Percentiles rank a stretch among this genome's conserved stretches.
Evolutionary conservation across 441 rosid species (phyloP).

Genomic region (Gossypium schwendimanii): DNA sequence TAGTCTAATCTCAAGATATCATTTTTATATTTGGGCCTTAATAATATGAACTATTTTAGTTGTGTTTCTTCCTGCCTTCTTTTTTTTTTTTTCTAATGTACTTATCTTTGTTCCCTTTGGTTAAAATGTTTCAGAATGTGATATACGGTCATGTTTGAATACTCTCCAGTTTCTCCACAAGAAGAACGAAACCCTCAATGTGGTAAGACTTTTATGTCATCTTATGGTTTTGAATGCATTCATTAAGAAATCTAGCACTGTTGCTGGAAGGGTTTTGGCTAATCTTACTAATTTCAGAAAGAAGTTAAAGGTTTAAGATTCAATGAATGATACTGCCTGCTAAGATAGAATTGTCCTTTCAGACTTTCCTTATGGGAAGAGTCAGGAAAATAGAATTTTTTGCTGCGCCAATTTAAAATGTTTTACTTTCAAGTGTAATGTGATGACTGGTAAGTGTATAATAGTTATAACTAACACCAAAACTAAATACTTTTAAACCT

Average conservation of each 20-base stretch:
- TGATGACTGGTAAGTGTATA: background rate
- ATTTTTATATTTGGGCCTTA: background rate
- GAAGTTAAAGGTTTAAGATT: background rate
- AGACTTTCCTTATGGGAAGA: background rate
- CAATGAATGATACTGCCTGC: background rate
- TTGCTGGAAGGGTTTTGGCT: background rate
- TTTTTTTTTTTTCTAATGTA: background rate
- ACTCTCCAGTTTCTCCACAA: slow-evolving; percentile 95
- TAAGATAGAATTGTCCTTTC: background rate
- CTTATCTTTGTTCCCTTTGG: slow-evolving; percentile 9
- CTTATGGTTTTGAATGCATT: background rate
- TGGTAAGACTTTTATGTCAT: slow-evolving; percentile 45
- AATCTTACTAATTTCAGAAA: background rate
- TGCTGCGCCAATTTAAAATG: background rate
- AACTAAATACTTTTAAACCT: background rate
- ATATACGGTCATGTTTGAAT: slow-evolving; percentile 89
- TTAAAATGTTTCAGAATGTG: slow-evolving; percentile 65
- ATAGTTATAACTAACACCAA: background rate
- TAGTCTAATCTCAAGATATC: background rate
- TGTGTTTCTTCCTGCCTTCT: background rate
- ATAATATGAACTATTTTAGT: background rate
- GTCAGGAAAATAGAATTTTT: background rate
- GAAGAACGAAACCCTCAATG: slow-evolving; percentile 74
- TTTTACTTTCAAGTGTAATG: background rate
- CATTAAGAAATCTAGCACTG: background rate